Base-by-base conservation (phyloP, 108 stramenopile species). In the Nitzschia sp. region DNA sequence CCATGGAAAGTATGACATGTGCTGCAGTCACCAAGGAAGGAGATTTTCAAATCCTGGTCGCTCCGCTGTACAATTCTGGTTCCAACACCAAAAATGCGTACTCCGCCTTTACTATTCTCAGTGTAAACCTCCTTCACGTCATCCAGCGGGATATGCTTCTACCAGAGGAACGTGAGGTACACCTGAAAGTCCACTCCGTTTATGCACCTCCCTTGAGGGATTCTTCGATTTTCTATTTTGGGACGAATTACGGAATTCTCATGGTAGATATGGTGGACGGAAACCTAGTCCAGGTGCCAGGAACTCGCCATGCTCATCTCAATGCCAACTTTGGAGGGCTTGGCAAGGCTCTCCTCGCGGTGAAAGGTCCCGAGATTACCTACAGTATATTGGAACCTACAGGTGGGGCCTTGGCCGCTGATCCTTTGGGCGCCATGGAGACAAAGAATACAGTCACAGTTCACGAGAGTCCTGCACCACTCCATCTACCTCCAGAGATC, bases 401-500 rank as follows among this genome's bases (percentile, higher is more conserved):
- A 12, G 64, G 65, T 43, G 58, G 67, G 26, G 43, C 59, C 7
- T 41, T 42, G 7, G 24, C 59, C 15, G 51, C 41, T 15, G 67
- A 73, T 60, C 64, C 73, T 24, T 34, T 67, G 0, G 70, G 71
- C 20, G 22, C 15, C 20, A 74, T 80, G 68, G 69, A 55, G 39
- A 38, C 70, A 24, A 72, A 69, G 55, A 76, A 76, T 48, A 43
- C 12, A n/a, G 41, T 57, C 17, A 57, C 71, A 17, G 77, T 84
- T 5, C 78, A 83, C 50, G 78, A 81, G 48, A 72, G 74, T n/a
- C 80, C 80, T 12, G 51, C 67, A n/a, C 79, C 81, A 8, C 44
- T 67, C 8, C 75, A 82, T 68, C 52, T 81, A 39, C 78, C 85
- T 17, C 44, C 44, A 21, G 84, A 80, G 50, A 56, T 71, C 26